phyloP scores from a whole-genome alignment of 202 grass and related monocot genomes.

The Zizania palustris region DNA sequence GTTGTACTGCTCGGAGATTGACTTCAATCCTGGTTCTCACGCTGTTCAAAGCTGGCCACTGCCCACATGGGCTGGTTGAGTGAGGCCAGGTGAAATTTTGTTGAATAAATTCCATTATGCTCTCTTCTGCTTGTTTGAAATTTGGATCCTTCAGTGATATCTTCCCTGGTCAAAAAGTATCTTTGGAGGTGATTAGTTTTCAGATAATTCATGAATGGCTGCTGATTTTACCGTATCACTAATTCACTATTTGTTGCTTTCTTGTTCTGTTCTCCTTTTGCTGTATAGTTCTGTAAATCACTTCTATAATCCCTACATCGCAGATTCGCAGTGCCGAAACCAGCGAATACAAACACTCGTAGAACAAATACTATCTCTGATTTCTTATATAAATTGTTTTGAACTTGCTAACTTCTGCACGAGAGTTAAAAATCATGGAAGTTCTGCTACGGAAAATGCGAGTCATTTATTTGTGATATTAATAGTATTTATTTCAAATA shows the following conservation, averaged over 20 bases:
- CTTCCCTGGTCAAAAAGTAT: background rate
- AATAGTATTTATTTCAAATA: too few species aligned
- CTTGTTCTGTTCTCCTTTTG: background rate
- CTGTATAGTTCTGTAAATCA: background rate
- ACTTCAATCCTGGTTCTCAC: background rate
- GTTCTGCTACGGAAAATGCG: too few species aligned
- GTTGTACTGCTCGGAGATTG: slow-evolving; percentile 36
- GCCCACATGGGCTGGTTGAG: background rate
- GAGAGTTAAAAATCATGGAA: too few species aligned
- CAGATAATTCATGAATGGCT: background rate
- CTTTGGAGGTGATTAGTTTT: too few species aligned
- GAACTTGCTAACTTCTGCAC: too few species aligned
- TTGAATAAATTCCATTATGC: background rate
- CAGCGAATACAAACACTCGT: background rate
- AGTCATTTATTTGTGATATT: too few species aligned
- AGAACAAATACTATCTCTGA: too few species aligned
- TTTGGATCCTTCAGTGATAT: background rate
- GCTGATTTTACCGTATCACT: background rate
- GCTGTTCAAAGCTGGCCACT: background rate
- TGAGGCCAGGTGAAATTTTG: background rate
- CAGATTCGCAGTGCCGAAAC: background rate
- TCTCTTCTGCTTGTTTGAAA: background rate
- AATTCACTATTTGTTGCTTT: background rate
- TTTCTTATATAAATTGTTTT: too few species aligned
- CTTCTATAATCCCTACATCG: background rate